phyloP scores from a whole-genome alignment of 164 flowering plant species.

The Paratinospora sagittata region DNA sequence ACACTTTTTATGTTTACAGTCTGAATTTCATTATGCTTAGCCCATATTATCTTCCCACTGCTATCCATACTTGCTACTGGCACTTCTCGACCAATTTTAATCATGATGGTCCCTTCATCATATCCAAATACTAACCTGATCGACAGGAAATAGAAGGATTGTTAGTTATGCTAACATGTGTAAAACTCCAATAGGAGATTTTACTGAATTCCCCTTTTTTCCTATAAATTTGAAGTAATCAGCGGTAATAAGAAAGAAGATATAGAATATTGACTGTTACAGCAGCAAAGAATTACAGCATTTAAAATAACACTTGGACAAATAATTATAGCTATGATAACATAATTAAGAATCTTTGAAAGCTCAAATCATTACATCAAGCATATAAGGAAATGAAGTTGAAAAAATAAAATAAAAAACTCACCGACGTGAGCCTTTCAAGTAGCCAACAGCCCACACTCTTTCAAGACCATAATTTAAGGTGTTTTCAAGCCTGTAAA shows the following conservation, averaged over 20 bases:
- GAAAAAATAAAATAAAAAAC: conserved; percentile 11
- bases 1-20: conserved; percentile 91
- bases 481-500: conserved; percentile 82
- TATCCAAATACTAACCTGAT: conserved; percentile 83
- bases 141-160: neutral
- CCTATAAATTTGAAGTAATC: neutral
- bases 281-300: no score
- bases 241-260: no score
- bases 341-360: neutral
- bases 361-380: neutral
- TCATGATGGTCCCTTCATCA: conserved; percentile 94
- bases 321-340: no score
- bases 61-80: conserved; percentile 98
- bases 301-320: no score
- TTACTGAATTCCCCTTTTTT: neutral
- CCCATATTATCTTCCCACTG: conserved; percentile 94
- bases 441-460: conserved; percentile 89
- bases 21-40: conserved; percentile 93
- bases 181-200: neutral
- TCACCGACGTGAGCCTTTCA: conserved; percentile 80
- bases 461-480: conserved; percentile 89
- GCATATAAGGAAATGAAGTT: neutral
- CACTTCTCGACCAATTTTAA: conserved; percentile 82
- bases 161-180: neutral
- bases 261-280: no score